phyloP scores from a whole-genome alignment of 352 stramenopile genomes.

The Globisporangium okanoganense region DNA sequence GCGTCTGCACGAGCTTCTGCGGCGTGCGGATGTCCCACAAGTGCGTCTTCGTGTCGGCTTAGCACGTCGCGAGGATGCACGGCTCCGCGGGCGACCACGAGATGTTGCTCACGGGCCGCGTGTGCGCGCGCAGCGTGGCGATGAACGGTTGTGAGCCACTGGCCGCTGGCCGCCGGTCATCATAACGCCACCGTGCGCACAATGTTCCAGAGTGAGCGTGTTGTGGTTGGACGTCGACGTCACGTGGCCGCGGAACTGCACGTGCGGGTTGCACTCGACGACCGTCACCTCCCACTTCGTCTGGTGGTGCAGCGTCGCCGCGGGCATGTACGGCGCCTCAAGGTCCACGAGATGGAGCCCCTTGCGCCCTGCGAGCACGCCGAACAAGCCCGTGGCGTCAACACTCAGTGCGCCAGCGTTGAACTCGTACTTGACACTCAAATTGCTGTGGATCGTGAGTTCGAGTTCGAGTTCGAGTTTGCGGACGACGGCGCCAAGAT shows the following conservation, averaged over 20 bases:
- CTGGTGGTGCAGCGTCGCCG: conserved; percentile 65
- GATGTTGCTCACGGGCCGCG: conserved; percentile 69
- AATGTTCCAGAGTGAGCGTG: conserved; percentile 79
- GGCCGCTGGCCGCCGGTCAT: conserved; percentile 3
- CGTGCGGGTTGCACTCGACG: conserved; percentile 75
- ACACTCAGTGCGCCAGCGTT: conserved; percentile 68
- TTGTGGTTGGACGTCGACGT: conserved; percentile 79
- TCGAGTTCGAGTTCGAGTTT: no score
- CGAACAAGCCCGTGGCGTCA: conserved; percentile 65
- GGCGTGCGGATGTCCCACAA: conserved; percentile 81
- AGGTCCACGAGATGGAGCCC: conserved; percentile 74
- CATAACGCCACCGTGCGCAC: conserved; percentile 13
- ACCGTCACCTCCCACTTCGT: conserved; percentile 80
- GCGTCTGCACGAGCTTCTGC: conserved; percentile 59
- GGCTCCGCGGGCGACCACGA: conserved; percentile 72
- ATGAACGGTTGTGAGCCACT: conserved; percentile 44
- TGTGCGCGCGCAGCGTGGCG: conserved; percentile 70
- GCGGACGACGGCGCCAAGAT: conserved; percentile 1
- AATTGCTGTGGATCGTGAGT: conserved; percentile 46
- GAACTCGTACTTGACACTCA: conserved; percentile 59
- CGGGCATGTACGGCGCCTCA: conserved; percentile 53
- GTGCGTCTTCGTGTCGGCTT: conserved; percentile 72
- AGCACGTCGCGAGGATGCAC: conserved; percentile 69
- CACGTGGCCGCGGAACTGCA: conserved; percentile 57
- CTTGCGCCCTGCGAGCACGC: conserved; percentile 60